Conservation (phyloP, 192 early-diverging fungal genomes). For the Backusella macrospora region DNA sequence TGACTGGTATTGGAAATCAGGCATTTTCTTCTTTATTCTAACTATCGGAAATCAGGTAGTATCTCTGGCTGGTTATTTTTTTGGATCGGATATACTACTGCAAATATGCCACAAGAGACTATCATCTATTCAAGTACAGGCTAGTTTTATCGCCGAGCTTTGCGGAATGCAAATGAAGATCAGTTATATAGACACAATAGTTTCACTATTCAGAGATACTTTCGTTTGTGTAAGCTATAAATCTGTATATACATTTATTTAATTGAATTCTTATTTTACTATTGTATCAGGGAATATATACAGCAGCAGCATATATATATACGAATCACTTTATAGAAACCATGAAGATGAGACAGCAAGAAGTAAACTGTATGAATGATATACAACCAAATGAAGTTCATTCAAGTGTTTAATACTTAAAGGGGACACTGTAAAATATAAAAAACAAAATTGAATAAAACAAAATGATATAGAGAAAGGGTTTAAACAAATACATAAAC, state of each 20-base stretch:
- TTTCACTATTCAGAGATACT: conserved; percentile 12
- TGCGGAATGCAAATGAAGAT: background rate
- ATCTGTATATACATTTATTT: background rate
- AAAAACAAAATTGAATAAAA: background rate
- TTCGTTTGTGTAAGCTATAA: conserved; percentile 11
- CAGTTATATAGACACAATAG: background rate
- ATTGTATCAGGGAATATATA: conserved; percentile 13
- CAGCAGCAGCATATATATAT: conserved; percentile 7
- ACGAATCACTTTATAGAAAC: background rate
- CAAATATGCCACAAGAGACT: conserved; percentile 5
- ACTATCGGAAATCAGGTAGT: background rate
- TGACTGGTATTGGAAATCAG: conserved; percentile 33
- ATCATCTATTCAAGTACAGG: background rate
- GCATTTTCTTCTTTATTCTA: conserved; percentile 26
- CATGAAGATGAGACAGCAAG: background rate
- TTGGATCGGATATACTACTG: background rate
- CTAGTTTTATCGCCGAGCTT: background rate
- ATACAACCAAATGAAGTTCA: background rate
- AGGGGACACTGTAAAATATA: background rate
- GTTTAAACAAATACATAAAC: too few relatives aligned
- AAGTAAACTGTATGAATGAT: background rate
- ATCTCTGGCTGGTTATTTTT: background rate
- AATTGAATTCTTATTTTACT: too few relatives aligned
- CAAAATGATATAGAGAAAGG: background rate
- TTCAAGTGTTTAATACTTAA: background rate